Percentiles rank a stretch among this genome's conserved stretches.
Conservation (phyloP, 495 filamentous ascomycete species). For the Polyplosphaeria fusca region DNA sequence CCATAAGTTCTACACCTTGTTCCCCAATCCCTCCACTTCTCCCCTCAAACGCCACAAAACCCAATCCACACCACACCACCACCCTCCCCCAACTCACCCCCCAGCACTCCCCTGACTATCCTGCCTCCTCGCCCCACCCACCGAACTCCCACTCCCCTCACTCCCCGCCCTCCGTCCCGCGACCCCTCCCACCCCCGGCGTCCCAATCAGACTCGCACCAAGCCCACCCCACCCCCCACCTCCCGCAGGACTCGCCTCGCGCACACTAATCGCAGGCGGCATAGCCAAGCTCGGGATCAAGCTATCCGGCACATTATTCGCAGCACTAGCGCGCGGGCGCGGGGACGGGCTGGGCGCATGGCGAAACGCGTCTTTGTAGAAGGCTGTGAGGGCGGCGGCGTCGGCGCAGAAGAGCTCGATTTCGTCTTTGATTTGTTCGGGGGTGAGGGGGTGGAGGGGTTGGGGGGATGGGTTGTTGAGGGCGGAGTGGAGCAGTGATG, state of each 20-base stretch:
- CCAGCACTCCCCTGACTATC: slow-evolving; percentile 15
- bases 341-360: slow-evolving; percentile 25
- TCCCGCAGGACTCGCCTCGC: slow-evolving; percentile 26
- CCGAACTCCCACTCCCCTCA: slow-evolving; percentile 12
- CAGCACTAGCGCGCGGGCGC: slow-evolving; percentile 2
- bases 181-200: background rate
- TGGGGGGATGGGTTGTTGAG: slow-evolving; percentile 3
- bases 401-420: slow-evolving; percentile 38
- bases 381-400: slow-evolving; percentile 20
- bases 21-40: no score
- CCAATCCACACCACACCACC: no score
- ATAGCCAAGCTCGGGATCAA: slow-evolving; percentile 45
- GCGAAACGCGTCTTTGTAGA: slow-evolving; percentile 36
- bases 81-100: background rate
- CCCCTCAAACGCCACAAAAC: no score
- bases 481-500: slow-evolving; percentile 21
- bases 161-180: slow-evolving; percentile 21
- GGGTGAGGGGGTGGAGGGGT: background rate
- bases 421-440: slow-evolving; percentile 35
- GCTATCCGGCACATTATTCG: slow-evolving; percentile 39
- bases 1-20: no score
- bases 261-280: slow-evolving; percentile 37
- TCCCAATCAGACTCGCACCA: slow-evolving; percentile 4
- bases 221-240: background rate
- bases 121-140: slow-evolving; percentile 9